A percentile compares a stretch with the other conserved stretches of the same genome.
These are phyloP conservation scores for Daldinia loculata DNA, from an alignment of 495 filamentous ascomycete species.

Conservation along the genomic window DNA sequence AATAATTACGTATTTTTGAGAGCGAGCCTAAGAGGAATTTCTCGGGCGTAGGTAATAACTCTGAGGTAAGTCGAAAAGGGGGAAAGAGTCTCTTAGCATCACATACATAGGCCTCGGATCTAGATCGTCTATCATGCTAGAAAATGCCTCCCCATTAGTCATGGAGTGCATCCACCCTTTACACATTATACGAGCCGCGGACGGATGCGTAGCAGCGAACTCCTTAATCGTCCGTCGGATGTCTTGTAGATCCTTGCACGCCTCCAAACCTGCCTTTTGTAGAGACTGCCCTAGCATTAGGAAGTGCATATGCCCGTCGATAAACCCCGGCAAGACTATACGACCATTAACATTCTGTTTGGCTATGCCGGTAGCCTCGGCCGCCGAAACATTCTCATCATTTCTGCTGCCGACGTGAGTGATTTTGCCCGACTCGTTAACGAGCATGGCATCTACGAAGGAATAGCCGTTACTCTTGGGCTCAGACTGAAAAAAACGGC, in stretches of 20 bases:
- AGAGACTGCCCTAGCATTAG: conserved; percentile 67
- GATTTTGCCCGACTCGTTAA: conserved; percentile 46
- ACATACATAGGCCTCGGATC: conserved; percentile 62
- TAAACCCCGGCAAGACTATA: conserved; percentile 68
- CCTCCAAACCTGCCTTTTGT: conserved; percentile 63
- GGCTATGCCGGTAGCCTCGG: conserved; percentile 43
- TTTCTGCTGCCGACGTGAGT: conserved; percentile 53
- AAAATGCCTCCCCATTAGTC: conserved; percentile 60
- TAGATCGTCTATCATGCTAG: conserved; percentile 64
- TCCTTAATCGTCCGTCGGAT: conserved; percentile 61
- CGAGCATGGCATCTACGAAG: conserved; percentile 47
- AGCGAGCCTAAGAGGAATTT: no score
- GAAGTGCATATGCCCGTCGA: conserved; percentile 72
- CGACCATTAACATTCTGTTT: conserved; percentile 57
- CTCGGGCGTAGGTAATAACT: no score
- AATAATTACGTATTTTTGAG: not conserved
- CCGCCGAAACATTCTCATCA: conserved; percentile 46
- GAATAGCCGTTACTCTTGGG: conserved; percentile 28
- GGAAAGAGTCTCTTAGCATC: not conserved
- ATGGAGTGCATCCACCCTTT: conserved; percentile 70
- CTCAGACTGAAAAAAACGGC: conserved; percentile 53
- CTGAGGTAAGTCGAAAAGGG: not conserved
- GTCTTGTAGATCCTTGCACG: conserved; percentile 62
- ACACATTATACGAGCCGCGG: conserved; percentile 61
- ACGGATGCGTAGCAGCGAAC: conserved; percentile 61